A percentile compares a stretch with the other conserved stretches of the same genome.
These are phyloP conservation scores for Phytophthora melonis DNA, from an alignment of 352 stramenopile genomes.

Conservation along the genomic window DNA sequence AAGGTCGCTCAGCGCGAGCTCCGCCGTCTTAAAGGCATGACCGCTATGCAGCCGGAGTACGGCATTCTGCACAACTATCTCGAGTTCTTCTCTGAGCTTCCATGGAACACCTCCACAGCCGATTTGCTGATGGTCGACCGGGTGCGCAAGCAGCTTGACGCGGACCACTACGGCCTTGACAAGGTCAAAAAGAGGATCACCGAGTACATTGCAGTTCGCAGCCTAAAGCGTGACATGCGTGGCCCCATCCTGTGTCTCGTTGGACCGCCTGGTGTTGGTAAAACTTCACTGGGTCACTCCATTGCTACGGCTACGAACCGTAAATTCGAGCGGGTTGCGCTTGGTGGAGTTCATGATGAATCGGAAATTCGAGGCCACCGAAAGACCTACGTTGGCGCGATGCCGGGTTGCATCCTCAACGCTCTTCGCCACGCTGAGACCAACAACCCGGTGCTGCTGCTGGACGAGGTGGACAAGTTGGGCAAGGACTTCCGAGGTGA, in stretches of 20 bases:
- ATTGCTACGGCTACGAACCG: constrained; percentile 80
- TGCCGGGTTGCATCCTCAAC: constrained; percentile 88
- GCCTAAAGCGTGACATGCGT: constrained; percentile 84
- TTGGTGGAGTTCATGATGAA: constrained; percentile 85
- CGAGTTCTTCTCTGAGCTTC: constrained; percentile 82
- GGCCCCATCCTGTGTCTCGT: constrained; percentile 91
- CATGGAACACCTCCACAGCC: constrained; percentile 64
- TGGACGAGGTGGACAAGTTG: constrained; percentile 92
- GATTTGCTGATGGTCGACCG: constrained; percentile 67
- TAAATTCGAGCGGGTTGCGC: constrained; percentile 79
- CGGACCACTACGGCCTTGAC: constrained; percentile 84
- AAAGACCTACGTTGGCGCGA: constrained; percentile 90
- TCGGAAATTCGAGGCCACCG: constrained; percentile 88
- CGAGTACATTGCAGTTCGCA: constrained; percentile 88
- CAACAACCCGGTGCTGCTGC: constrained; percentile 79
- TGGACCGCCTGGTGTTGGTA: constrained; percentile 85
- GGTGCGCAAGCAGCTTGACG: constrained; percentile 73
- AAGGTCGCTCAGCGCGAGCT: constrained; percentile 75
- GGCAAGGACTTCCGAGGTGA: constrained; percentile 78
- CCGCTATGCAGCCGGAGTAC: constrained; percentile 79
- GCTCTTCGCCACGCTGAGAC: constrained; percentile 78
- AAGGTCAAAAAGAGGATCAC: constrained; percentile 90
- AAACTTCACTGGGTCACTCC: constrained; percentile 86
- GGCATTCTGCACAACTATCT: constrained; percentile 85
- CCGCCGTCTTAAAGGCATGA: constrained; percentile 78